phyloP scores from a whole-genome alignment of 345 rosid species.

The Populus nigra region DNA sequence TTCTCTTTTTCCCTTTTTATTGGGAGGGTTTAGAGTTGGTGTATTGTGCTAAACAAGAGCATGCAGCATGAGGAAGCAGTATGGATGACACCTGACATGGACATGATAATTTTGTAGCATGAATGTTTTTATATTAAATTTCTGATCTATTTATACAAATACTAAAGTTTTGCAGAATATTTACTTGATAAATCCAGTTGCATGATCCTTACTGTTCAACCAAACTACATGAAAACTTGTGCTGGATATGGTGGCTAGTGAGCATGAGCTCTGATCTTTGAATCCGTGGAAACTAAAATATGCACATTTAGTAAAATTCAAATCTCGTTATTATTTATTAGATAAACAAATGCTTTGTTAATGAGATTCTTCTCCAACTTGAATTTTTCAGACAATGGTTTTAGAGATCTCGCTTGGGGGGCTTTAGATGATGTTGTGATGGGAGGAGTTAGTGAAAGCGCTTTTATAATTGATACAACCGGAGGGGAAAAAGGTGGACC shows the following conservation, averaged over 20 bases:
- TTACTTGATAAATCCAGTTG: not conserved
- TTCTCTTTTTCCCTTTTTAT: too few species aligned
- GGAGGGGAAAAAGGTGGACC: constrained; percentile 79
- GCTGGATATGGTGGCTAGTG: not conserved
- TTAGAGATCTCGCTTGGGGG: constrained; percentile 90
- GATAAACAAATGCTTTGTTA: not conserved
- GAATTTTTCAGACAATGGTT: constrained; percentile 45
- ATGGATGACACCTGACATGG: too few species aligned
- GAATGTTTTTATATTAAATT: too few species aligned
- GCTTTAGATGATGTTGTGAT: constrained; percentile 96
- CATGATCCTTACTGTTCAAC: not conserved
- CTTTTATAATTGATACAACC: constrained; percentile 53
- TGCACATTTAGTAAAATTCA: not conserved
- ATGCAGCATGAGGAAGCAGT: too few species aligned
- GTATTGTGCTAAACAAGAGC: too few species aligned
- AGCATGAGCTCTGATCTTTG: not conserved
- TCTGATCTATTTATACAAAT: too few species aligned
- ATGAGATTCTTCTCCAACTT: constrained; percentile 7
- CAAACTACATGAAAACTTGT: not conserved
- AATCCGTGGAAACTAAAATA: too few species aligned
- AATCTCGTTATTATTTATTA: not conserved
- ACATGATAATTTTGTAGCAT: too few species aligned
- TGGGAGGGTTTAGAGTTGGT: too few species aligned
- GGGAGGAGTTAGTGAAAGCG: constrained; percentile 96
- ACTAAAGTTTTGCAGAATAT: too few species aligned